These are phyloP conservation scores for Zychaea mexicana DNA, from an alignment of 371 early-diverging fungal genomes.

Conservation along the genomic window DNA sequence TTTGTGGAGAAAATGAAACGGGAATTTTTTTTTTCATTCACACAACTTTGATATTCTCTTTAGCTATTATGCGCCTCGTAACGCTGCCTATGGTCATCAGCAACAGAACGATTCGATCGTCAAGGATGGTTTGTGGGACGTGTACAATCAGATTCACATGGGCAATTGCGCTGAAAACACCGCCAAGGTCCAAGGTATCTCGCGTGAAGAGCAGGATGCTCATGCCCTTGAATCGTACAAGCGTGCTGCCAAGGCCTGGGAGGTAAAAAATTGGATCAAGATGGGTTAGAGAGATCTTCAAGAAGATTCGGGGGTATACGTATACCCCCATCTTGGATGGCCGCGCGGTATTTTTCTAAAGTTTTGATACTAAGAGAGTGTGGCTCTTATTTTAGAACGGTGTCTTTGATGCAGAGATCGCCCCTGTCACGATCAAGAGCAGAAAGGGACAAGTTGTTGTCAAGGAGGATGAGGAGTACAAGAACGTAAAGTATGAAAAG, in stretches of 20 bases:
- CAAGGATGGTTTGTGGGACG: constrained; percentile 96
- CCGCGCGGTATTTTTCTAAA: too few species aligned
- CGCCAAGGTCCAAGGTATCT: constrained; percentile 80
- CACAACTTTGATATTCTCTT: too few species aligned
- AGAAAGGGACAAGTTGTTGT: constrained; percentile 73
- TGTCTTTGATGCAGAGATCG: constrained; percentile 80
- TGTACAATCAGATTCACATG: constrained; percentile 87
- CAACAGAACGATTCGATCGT: constrained; percentile 84
- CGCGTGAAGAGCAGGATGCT: constrained; percentile 88
- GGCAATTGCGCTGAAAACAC: constrained; percentile 94
- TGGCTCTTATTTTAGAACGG: too few species aligned
- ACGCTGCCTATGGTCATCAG: constrained; percentile 82
- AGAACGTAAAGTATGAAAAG: constrained; percentile 77
- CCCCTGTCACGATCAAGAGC: constrained; percentile 81
- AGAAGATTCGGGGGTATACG: not conserved
- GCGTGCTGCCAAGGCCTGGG: constrained; percentile 86
- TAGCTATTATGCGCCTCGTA: constrained; percentile 70
- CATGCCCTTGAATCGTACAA: constrained; percentile 86
- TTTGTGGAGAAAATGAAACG: too few species aligned
- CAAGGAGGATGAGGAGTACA: constrained; percentile 87
- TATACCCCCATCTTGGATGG: too few species aligned
- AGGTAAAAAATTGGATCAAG: constrained; percentile 25
- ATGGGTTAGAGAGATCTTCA: not conserved
- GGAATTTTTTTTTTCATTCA: too few species aligned
- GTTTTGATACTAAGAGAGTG: too few species aligned